A percentile compares a stretch with the other conserved stretches of the same genome.
Evolutionary conservation across 257 asterid genomes (phyloP).

Genomic region (Solanum clarkiae): DNA sequence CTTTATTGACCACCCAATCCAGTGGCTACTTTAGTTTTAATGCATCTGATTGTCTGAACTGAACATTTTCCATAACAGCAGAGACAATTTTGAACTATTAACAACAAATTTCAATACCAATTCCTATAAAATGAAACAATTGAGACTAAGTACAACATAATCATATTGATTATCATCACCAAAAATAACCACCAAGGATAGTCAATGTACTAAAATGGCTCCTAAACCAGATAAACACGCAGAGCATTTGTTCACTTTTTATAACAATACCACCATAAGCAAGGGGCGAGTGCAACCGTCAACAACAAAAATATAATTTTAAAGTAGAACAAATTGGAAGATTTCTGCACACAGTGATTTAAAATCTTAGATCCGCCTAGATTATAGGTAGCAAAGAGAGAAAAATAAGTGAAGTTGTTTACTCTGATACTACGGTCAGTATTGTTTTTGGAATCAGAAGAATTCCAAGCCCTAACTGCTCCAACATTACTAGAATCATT

Average conservation of each 20-base stretch:
- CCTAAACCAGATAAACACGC: not conserved
- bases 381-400: not conserved
- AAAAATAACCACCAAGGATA: not conserved
- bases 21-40: not conserved
- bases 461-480: constrained; percentile 44
- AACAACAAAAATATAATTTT: not conserved
- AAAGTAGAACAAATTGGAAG: not conserved
- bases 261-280: not conserved
- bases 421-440: constrained; percentile 39
- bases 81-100: not conserved
- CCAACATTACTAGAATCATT: constrained; percentile 39
- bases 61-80: not conserved
- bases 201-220: not conserved
- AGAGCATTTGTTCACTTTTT: not conserved
- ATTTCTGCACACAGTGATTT: not conserved
- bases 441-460: constrained; percentile 46
- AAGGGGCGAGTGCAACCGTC: not conserved
- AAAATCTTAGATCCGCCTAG: not conserved
- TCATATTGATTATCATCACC: not conserved
- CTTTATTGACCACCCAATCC: too few relatives aligned
- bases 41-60: not conserved
- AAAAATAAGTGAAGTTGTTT: not conserved
- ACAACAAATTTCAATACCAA: not conserved
- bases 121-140: not conserved
- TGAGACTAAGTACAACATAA: not conserved